Conservation (phyloP, 1,284 basidiomycete species). For the Microbotryum silenes-acaulis region DNA sequence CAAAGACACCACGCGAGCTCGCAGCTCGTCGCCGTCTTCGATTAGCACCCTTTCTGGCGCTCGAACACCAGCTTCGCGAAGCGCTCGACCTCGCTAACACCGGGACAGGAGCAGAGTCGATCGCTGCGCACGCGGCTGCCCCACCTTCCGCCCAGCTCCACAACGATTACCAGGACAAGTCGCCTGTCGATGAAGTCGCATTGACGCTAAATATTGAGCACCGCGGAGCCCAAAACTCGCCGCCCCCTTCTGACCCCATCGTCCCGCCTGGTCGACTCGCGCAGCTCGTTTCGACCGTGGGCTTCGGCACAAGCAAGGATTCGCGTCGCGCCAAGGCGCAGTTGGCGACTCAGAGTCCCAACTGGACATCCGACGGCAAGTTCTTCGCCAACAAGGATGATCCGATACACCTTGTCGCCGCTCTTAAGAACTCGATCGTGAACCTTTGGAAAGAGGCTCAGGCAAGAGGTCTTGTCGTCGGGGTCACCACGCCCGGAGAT, state of each 20-base stretch:
- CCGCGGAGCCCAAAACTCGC: too few species aligned
- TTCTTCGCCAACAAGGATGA: slow-evolving; percentile 8
- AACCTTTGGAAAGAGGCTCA: slow-evolving; percentile 7
- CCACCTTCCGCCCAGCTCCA: too few species aligned
- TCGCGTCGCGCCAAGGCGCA: slow-evolving; percentile 5
- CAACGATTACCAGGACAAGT: too few species aligned
- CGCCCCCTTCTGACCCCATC: too few species aligned
- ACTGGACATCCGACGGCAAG: slow-evolving; percentile 3
- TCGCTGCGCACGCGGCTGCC: too few species aligned
- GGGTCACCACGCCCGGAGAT: too few species aligned
- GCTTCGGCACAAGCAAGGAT: slow-evolving; percentile 6
- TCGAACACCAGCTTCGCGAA: slow-evolving; percentile 4
- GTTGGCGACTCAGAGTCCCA: neutral
- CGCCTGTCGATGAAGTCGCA: too few species aligned
- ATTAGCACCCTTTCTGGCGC: slow-evolving; percentile 4
- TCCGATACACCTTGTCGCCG: slow-evolving; percentile 11
- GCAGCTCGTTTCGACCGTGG: neutral
- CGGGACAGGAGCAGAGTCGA: too few species aligned
- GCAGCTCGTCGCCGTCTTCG: slow-evolving; percentile 3
- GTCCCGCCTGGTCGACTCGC: too few species aligned
- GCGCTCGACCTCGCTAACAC: neutral
- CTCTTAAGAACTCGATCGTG: slow-evolving; percentile 1
- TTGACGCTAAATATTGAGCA: too few species aligned
- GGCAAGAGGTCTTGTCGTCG: neutral
- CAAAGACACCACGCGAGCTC: neutral